Evolutionary conservation across 1,139 yeast genomes (phyloP), one percentile per base, ranked within the genome.

Genomic region (Torulaspora pretoriensis): DNA sequence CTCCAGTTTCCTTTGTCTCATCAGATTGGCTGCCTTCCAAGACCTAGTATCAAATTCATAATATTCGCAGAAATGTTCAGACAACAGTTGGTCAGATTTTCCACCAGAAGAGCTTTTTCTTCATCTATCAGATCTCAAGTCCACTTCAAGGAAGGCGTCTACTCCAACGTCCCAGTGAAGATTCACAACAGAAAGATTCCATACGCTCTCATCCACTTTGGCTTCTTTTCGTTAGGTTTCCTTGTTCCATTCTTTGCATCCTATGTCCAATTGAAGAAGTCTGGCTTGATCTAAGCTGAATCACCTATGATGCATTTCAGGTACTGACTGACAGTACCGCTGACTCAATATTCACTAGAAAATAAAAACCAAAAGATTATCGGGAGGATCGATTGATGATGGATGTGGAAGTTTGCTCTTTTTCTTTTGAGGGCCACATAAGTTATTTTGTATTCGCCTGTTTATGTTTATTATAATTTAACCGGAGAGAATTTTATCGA

Each of bases 161-260:
- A 92, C 82, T 75, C 84, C 64, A 92, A 92, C 78, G 65, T 92
- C 56, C 98, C 98, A 55, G 92, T 90, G 81, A 80, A 81, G 75
- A 94, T 92, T 55, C 88, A 87, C 77, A 75, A 81, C 78, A 87
- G 95, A 78, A 85, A 81, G 74, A 77, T 90, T 55, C 97, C 97
- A 55, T 88, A 78, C 68, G 83, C 81, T 59, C 72, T 87, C 43
- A 75, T 82, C 56, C 95, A 83, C 75, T 83, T 86, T 76, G 81
- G 90, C 46, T 81, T 80, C 71, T 78, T 87, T 64, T 81, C 89
- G 66, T 53, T 74, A 28, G 81, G 79, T 46, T 72, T 73, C 47
- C 72, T 75, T 49, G 66, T 85, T 67, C 94, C 95, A 66, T 80
- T 83, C 73, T 69, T 83, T 57, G 75, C 84, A 43, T 70, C 78